A percentile compares a stretch with the other conserved stretches of the same genome.
phyloP scores from a whole-genome alignment of 495 filamentous ascomycete genomes.

The Aspergillus haitiensis region DNA sequence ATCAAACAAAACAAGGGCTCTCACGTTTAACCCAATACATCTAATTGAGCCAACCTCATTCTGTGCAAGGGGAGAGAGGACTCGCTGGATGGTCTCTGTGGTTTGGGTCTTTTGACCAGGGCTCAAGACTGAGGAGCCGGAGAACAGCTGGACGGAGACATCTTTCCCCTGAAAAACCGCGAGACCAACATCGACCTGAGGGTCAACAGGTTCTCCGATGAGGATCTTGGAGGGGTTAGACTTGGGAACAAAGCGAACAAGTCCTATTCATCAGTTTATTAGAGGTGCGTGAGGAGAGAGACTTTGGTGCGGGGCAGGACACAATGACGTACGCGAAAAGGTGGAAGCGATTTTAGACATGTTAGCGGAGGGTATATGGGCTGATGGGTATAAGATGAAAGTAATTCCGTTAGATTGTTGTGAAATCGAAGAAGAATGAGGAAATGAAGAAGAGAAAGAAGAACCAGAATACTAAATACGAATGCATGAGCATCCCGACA shows the following conservation, averaged over 20 bases:
- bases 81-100: slow-evolving; percentile 49
- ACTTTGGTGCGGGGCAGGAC: too few relatives aligned
- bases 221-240: slow-evolving; percentile 50
- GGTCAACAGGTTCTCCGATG: slow-evolving; percentile 58
- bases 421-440: slow-evolving; percentile 7
- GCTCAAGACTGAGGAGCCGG: slow-evolving; percentile 54
- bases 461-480: slow-evolving; percentile 16
- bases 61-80: slow-evolving; percentile 57
- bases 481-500: slow-evolving; percentile 27
- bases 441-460: background rate
- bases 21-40: slow-evolving; percentile 74
- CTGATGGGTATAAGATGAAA: background rate
- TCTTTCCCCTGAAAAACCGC: slow-evolving; percentile 56
- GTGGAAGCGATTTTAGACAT: slow-evolving; percentile 48
- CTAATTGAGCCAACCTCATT: slow-evolving; percentile 53
- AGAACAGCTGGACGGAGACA: slow-evolving; percentile 55
- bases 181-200: slow-evolving; percentile 53
- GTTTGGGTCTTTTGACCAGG: slow-evolving; percentile 49
- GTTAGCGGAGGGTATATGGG: background rate
- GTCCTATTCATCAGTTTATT: slow-evolving; percentile 41
- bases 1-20: background rate
- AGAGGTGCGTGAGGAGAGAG: background rate
- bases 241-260: slow-evolving; percentile 61
- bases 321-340: slow-evolving; percentile 41
- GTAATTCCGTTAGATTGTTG: background rate